Evolutionary conservation across 495 filamentous ascomycete genomes (phyloP).

Genomic region (Haplographium delicatum): DNA sequence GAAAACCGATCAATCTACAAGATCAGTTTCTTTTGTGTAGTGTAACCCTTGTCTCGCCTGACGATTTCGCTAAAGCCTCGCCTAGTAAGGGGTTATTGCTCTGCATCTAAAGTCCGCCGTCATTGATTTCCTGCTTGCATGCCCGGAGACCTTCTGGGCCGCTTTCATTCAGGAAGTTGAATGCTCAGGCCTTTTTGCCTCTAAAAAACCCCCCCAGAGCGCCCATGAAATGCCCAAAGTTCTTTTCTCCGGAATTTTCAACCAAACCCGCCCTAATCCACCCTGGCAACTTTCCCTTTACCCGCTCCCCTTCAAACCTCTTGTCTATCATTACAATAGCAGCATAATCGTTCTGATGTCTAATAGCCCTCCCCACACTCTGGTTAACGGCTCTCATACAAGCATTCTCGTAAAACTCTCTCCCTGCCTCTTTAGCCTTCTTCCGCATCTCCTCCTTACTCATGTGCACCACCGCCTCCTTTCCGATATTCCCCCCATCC

Average conservation of each 20-base stretch:
- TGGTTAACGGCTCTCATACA: slow-evolving; percentile 98
- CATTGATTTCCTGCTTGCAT: too few species aligned
- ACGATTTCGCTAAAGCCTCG: too few species aligned
- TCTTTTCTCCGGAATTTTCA: slow-evolving; percentile 38
- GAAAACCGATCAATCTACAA: too few species aligned
- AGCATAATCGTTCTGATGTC: slow-evolving; percentile 85
- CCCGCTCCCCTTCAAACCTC: slow-evolving; percentile 62
- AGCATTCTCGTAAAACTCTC: slow-evolving; percentile 89
- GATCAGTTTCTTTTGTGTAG: too few species aligned
- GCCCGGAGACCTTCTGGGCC: too few species aligned
- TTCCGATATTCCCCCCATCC: too few species aligned
- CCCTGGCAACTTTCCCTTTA: slow-evolving; percentile 73
- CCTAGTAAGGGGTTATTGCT: too few species aligned
- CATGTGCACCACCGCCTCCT: not conserved
- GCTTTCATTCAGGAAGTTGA: too few species aligned
- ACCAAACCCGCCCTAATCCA: slow-evolving; percentile 74
- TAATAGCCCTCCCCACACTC: slow-evolving; percentile 86
- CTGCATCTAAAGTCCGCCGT: too few species aligned
- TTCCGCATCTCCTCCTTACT: slow-evolving; percentile 23
- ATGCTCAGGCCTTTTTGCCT: slow-evolving; percentile 37
- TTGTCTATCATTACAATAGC: slow-evolving; percentile 80
- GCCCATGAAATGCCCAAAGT: slow-evolving; percentile 49
- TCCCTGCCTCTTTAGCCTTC: slow-evolving; percentile 58
- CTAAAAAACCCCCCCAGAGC: slow-evolving; percentile 52
- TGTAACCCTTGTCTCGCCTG: too few species aligned